Percentiles rank a stretch among this genome's conserved stretches.
These are phyloP conservation scores for Didymosphaeria variabile DNA, from an alignment of 2,329 filamentous ascomycete genomes.

Conservation along the genomic window DNA sequence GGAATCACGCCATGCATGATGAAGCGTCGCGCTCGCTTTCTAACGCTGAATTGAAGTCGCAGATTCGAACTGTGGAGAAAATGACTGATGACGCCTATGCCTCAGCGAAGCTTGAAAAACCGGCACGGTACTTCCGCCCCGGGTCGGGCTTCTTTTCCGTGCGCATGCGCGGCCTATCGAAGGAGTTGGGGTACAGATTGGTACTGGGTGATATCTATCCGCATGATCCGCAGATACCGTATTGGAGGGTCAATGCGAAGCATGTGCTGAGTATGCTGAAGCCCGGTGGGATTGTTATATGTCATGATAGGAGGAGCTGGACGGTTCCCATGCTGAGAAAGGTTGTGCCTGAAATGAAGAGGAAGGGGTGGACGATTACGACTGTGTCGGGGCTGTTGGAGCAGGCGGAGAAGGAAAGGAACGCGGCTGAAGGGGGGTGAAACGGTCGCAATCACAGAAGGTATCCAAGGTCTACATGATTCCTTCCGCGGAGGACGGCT, in stretches of 20 bases:
- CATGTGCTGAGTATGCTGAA: slow-evolving; percentile 83
- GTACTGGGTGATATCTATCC: slow-evolving; percentile 89
- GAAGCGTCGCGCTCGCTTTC: slow-evolving; percentile 74
- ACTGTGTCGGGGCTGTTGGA: slow-evolving; percentile 73
- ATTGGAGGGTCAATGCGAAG: slow-evolving; percentile 73
- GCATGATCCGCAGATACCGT: slow-evolving; percentile 86
- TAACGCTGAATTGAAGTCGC: slow-evolving; percentile 65
- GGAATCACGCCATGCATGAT: slow-evolving; percentile 90
- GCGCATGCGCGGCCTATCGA: slow-evolving; percentile 70
- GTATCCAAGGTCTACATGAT: neutral
- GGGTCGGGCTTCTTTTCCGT: slow-evolving; percentile 84
- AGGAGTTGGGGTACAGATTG: slow-evolving; percentile 71
- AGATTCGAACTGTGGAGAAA: slow-evolving; percentile 72
- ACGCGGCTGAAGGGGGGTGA: neutral
- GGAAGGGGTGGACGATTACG: slow-evolving; percentile 74
- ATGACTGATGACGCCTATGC: slow-evolving; percentile 68
- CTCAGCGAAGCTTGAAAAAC: slow-evolving; percentile 40
- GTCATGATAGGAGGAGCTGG: slow-evolving; percentile 86
- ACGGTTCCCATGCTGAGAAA: slow-evolving; percentile 79
- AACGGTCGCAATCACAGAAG: neutral
- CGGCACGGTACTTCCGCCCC: slow-evolving; percentile 78
- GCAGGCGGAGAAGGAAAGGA: slow-evolving; percentile 27
- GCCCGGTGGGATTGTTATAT: slow-evolving; percentile 82
- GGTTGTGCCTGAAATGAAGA: slow-evolving; percentile 76
- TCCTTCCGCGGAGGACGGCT: neutral